Base-by-base conservation (phyloP, 805 yeast species). In the Yamadazyma akitaensis region DNA sequence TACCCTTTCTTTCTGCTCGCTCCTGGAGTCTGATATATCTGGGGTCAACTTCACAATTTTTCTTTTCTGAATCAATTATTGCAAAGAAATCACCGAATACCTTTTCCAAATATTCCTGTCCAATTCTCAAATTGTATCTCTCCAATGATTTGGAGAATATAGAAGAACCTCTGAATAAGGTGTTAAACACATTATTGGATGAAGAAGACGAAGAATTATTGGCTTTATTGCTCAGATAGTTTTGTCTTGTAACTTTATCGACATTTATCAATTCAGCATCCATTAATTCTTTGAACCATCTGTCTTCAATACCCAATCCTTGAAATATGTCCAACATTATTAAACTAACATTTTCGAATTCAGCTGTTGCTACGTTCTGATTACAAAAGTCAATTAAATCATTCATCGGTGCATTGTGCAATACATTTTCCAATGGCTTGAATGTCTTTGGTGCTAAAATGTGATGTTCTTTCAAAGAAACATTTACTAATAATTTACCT, bases 11-110 rank as follows among this genome's bases (percentile, higher is more conserved):
- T 28, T 51, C 53, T 12, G 64, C 64, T 21, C 53, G 55, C 38
- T 62, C 67, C 51, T 68, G 72, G 5, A 62, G 46, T 40, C 79
- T 64, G 17, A 84, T 72, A 42, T 76, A 67, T 45, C 77, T 62
- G 8, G 97, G 96, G 62, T 94, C 97, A 38, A 91, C 77, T 57
- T 92, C 98, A 59, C 90, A 80, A 51, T 72, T 71, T n/a, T 76
- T 65, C 44, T 74, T 67, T 46, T 81, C 81, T 0, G 69, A 58
- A 0, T 76, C 66, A 2, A 88, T 67, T 33, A 73, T 71, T 16
- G 75, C 68, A 10, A 90, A 77, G 51, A 88, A 80, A n/a, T 75
- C 75, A 0, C 94, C 90, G 45, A 92, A 74, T 3, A 87, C 80
- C 53, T 77, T 77, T 47, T 84, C 85, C 30, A 94, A 61, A 58